A percentile compares a stretch with the other conserved stretches of the same genome.
Evolutionary conservation across 2,329 filamentous ascomycete genomes (phyloP).

Genomic region (Beauveria asiatica): DNA sequence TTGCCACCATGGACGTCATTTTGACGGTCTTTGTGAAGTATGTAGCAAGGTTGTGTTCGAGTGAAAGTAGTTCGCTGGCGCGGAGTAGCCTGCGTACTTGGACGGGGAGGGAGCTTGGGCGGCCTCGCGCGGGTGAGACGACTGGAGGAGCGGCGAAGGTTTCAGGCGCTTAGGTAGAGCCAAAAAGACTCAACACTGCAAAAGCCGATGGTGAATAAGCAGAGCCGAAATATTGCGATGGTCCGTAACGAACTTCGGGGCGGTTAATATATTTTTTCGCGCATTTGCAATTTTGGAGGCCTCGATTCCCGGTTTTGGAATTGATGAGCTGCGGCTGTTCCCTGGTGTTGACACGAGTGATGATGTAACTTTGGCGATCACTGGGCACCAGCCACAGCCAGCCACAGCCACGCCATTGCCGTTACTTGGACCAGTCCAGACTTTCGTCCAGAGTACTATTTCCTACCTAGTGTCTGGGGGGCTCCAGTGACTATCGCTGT

Average conservation of each 20-base stretch:
- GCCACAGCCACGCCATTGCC: not conserved
- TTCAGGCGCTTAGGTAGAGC: conserved; percentile 7
- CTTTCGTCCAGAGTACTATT: not conserved
- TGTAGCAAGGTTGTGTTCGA: not conserved
- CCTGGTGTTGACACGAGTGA: not conserved
- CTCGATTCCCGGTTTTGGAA: conserved; percentile 1
- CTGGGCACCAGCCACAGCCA: not conserved
- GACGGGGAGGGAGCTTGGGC: not conserved
- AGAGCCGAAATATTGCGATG: not conserved
- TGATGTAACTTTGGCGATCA: conserved; percentile 11
- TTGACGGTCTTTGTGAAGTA: conserved; percentile 12
- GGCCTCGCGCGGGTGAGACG: not conserved
- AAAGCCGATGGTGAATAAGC: conserved; percentile 1
- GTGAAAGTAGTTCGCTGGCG: not conserved
- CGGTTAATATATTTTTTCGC: not conserved
- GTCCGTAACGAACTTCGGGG: not conserved
- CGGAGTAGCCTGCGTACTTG: not conserved
- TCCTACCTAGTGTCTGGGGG: no score
- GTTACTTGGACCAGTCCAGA: not conserved
- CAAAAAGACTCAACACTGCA: not conserved
- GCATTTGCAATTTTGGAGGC: not conserved
- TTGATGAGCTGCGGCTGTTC: not conserved
- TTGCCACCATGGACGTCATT: conserved; percentile 47
- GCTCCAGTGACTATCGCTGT: no score
- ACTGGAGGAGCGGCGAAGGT: not conserved